Evolutionary conservation across 257 asterid genomes (phyloP), one percentile per base, ranked within the genome.

Genomic region (Gentiana macrophylla): DNA sequence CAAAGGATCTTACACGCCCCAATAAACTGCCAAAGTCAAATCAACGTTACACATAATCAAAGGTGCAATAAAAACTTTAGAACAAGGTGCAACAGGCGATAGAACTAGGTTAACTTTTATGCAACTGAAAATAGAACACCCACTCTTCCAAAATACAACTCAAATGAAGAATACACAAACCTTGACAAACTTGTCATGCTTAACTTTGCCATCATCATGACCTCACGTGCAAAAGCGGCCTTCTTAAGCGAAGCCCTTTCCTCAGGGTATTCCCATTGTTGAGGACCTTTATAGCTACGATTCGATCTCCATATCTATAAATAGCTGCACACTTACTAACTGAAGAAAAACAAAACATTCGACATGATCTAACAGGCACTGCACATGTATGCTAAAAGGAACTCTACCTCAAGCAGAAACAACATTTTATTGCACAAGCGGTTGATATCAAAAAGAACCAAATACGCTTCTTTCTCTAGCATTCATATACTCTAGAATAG

Each of bases 1-100:
- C 64, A 90, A 68, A 70, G 98, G 98, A 75, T 90, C 98, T 90
- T 90, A 71, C 98, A 90, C 59, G 98, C 98, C 63, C 98, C 98
- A 71, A 90, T 84, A 67, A 90, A 90, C 96, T 90, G 94, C 82
- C 73, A 4, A 47, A 58, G 34, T 35, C 45, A 37, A 4, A 43
- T 38, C 46, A 52, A 8, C 12, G 4, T 53, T 50, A 32, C 33
- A 53, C 50, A 46, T 5, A 8, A 13, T 9, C 35, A 36, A 15
- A 10, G 4, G 3, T 13, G 36, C 50, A 46, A 11, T n/a, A n/a
- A 32, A 32, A 8, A 12, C 13, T 35, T 8, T 8, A 36, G 46
- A 15, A 50, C 1, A 56, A 11, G 24, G 32, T 43, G 61, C 41
- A 32, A 41, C 46, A 41, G 1, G 8, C 5, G 8, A 4, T 41